phyloP scores from a whole-genome alignment of 2,329 filamentous ascomycete genomes.

The Byssoonygena ceratinophila region DNA sequence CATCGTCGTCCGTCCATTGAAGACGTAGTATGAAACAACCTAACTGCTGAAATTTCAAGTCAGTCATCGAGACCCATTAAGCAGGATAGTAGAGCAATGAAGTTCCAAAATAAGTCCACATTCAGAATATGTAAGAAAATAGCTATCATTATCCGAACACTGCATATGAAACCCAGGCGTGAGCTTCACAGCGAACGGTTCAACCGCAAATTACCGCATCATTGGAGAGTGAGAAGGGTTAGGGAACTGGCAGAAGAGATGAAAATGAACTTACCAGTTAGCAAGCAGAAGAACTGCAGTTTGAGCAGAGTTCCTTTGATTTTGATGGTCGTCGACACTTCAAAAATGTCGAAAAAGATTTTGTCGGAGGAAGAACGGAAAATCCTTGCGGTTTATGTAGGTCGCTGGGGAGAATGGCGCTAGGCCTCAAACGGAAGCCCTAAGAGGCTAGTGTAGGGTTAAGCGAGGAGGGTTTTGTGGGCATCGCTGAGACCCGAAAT shows the following conservation, averaged over 20 bases:
- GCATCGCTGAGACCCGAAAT: constrained; percentile 17
- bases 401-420: constrained; percentile 13
- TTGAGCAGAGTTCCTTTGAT: background rate
- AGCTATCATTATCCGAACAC: constrained; percentile 68
- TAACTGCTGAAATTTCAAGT: constrained; percentile 1
- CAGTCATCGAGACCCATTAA: background rate
- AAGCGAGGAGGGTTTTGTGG: constrained; percentile 20
- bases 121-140: constrained; percentile 99
- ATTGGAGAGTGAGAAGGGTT: constrained; percentile 35
- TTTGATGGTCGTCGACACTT: background rate
- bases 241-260: constrained; percentile 13
- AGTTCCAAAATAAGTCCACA: background rate
- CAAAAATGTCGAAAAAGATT: constrained; percentile 7
- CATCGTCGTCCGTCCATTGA: background rate
- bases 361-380: constrained; percentile 9
- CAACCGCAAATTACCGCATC: constrained; percentile 99
- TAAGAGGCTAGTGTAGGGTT: constrained; percentile 14
- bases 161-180: constrained; percentile 82
- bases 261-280: constrained; percentile 19
- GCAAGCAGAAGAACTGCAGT: background rate
- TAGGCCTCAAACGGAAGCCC: constrained; percentile 16
- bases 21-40: background rate
- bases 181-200: constrained; percentile 71
- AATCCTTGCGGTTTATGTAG: no score
- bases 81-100: background rate